A percentile compares a stretch with the other conserved stretches of the same genome.
These are phyloP conservation scores for Porodaedalea pini DNA, from an alignment of 1,284 basidiomycete species.

Conservation along the genomic window DNA sequence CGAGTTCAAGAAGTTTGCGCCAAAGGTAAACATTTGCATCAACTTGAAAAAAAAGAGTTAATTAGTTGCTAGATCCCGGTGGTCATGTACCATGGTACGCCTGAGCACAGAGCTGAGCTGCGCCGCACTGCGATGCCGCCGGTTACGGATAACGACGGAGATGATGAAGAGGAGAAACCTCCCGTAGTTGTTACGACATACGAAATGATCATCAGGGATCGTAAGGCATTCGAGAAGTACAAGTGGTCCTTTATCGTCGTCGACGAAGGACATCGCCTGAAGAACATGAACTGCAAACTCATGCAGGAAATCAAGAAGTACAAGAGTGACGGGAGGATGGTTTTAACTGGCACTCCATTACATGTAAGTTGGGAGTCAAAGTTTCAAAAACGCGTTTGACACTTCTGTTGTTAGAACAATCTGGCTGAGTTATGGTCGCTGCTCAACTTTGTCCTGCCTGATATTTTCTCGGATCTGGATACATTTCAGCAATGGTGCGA, in stretches of 20 bases:
- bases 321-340: constrained; percentile 81
- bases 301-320: constrained; percentile 92
- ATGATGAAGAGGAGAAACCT: constrained; percentile 43
- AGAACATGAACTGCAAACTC: constrained; percentile 88
- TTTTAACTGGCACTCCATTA: constrained; percentile 90
- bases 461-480: constrained; percentile 87
- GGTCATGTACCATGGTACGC: constrained; percentile 86
- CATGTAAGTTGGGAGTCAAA: constrained; percentile 54
- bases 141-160: neutral
- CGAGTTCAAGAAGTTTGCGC: constrained; percentile 85
- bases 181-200: constrained; percentile 89
- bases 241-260: constrained; percentile 94
- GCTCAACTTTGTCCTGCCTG: constrained; percentile 91
- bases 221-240: constrained; percentile 60
- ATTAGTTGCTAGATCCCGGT: constrained; percentile 64
- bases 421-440: constrained; percentile 92
- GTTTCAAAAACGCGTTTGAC: neutral
- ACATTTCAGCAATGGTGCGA: constrained; percentile 87
- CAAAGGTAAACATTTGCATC: constrained; percentile 46
- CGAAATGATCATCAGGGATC: constrained; percentile 89
- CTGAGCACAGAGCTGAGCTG: constrained; percentile 71
- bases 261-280: constrained; percentile 92
- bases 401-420: constrained; percentile 65
- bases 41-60: neutral
- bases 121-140: constrained; percentile 53